Evolutionary conservation across 1,284 basidiomycete species (phyloP), one percentile per base, ranked within the genome.

Genomic region (Apiotrichum sp.): DNA sequence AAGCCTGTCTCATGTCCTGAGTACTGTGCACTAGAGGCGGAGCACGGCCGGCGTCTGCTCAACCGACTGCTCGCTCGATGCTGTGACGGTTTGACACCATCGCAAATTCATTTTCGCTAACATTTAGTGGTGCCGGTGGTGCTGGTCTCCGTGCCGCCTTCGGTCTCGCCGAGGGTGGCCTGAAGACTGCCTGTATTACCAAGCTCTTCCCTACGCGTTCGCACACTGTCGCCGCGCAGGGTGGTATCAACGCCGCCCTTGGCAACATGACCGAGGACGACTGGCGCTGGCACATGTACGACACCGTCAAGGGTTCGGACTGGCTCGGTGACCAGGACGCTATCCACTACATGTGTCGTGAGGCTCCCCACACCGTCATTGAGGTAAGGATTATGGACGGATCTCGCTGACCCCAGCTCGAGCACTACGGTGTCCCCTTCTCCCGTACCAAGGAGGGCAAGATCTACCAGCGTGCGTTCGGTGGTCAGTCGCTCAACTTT

Each of bases 321-420:
- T 99, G 95, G 95, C 86, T 98, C 55, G 96, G 96, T 78, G 96
- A 99, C 81, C 96, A 99, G 80, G 95, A 98, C 73, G 95, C 93
- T 56, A 97, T 98, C 70, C 95, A 98, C 74, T 98, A 98, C 81
- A 98, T 98, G 95, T 95, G 90, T 77, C 84, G 91, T 50, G 93
- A 96, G 78, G 95, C 95, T 53, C 95, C 93, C 49, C 81, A 85
- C 69, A 89, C 93, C 42, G 93, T 98, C 62, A 86, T 95, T 57
- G 91, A 95, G 82, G 90, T 88, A 60, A 55, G 81, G 66, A 8
- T 7, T 3, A 11, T 13, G 4, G 36, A 40, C 47, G 11, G 9
- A 10, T 33, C 6, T 3, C 38, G 4, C 33, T 36, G 13, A 34
- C 14, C 14, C 40, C 75, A 98, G 90, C 87, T 98, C 64, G 96